Conservation (phyloP, 257 asterid genomes). For the Capsicum rhomboideum region DNA sequence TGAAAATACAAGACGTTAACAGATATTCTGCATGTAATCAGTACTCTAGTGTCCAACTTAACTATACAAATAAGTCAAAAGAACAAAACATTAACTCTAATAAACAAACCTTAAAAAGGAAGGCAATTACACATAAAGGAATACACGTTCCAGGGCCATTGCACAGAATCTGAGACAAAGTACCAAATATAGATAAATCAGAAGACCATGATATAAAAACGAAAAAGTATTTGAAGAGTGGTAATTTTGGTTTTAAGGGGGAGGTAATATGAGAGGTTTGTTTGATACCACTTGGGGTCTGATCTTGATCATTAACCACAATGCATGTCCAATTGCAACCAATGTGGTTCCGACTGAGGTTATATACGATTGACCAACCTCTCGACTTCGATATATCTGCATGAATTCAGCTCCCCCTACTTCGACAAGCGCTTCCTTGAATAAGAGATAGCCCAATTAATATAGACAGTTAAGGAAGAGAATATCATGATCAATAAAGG, state of each 20-base stretch:
- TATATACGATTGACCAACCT: constrained; percentile 86
- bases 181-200: neutral
- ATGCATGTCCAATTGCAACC: constrained; percentile 65
- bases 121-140: constrained; percentile 68
- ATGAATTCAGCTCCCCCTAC: constrained; percentile 43
- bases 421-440: constrained; percentile 40
- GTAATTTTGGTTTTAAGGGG: neutral
- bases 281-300: constrained; percentile 84
- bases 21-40: neutral
- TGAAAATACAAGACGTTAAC: neutral
- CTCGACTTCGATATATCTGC: constrained; percentile 91
- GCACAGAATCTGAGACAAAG: constrained; percentile 57
- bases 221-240: neutral
- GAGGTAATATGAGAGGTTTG: neutral
- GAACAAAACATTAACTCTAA: neutral
- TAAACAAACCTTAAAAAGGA: constrained; percentile 61
- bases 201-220: neutral
- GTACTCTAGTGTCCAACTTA: neutral
- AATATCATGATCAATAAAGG: neutral
- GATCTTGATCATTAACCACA: constrained; percentile 87
- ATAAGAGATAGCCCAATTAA: constrained; percentile 17
- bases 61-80: neutral
- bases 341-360: constrained; percentile 87
- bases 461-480: neutral
- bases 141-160: constrained; percentile 97